Percentiles rank a stretch among this genome's conserved stretches.
These are phyloP conservation scores for Ganoderma multipileum DNA, from an alignment of 1,284 basidiomycete species.

Conservation along the genomic window DNA sequence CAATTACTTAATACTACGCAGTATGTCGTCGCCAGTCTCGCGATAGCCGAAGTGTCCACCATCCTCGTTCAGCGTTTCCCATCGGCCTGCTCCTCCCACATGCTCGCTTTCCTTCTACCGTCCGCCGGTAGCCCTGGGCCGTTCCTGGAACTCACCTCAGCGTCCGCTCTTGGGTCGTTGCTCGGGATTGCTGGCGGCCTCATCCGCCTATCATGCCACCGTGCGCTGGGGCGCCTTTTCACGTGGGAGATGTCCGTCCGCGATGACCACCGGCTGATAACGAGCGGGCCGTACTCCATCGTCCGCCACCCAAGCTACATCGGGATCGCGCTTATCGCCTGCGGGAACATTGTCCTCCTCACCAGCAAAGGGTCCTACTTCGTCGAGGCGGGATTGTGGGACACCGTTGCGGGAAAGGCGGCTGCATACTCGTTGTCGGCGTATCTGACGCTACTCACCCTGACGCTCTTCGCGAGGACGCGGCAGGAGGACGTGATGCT, in stretches of 20 bases:
- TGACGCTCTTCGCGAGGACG: slow-evolving; percentile 20
- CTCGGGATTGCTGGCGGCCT: slow-evolving; percentile 12
- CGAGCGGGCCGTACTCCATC: slow-evolving; percentile 28
- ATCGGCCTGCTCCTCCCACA: slow-evolving; percentile 5
- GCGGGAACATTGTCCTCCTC: slow-evolving; percentile 8
- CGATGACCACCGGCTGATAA: slow-evolving; percentile 22
- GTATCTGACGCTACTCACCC: not conserved
- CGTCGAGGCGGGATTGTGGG: slow-evolving; percentile 7
- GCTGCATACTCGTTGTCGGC: not conserved
- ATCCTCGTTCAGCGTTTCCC: slow-evolving; percentile 13
- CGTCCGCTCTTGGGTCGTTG: not conserved
- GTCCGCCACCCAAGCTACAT: slow-evolving; percentile 32
- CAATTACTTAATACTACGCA: not conserved
- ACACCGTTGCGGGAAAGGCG: not conserved
- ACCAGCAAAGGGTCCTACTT: slow-evolving; percentile 13
- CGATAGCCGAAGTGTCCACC: slow-evolving; percentile 8
- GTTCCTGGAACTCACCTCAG: slow-evolving; percentile 1
- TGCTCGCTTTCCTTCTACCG: slow-evolving; percentile 8
- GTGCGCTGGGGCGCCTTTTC: slow-evolving; percentile 19
- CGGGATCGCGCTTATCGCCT: slow-evolving; percentile 8
- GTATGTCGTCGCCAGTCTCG: not conserved
- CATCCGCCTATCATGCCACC: slow-evolving; percentile 19
- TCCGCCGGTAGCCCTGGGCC: not conserved
- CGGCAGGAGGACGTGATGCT: slow-evolving; percentile 25
- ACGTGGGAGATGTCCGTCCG: slow-evolving; percentile 24